Percentiles rank a stretch among this genome's conserved stretches.
phyloP scores from a whole-genome alignment of 805 yeast species.

The Sugiyamaella chiloensis region DNA sequence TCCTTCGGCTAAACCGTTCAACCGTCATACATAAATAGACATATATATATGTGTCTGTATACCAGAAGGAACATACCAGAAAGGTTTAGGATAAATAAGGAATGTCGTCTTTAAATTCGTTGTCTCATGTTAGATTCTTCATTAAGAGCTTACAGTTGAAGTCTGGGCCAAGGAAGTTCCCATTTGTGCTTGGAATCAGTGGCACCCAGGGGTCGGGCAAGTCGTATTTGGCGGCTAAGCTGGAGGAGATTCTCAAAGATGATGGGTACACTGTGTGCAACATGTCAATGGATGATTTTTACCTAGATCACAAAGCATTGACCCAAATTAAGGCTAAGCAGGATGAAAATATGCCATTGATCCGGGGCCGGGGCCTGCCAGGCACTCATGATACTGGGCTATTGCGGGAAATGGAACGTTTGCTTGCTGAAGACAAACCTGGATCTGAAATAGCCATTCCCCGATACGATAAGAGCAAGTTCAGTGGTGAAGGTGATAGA shows the following conservation, averaged over 20 bases:
- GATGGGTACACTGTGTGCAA: slow-evolving; percentile 35
- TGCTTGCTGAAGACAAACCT: slow-evolving; percentile 30
- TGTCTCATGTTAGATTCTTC: background rate
- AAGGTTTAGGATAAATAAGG: too few relatives aligned
- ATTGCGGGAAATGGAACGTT: slow-evolving; percentile 35
- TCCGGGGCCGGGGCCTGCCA: slow-evolving; percentile 68
- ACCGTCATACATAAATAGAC: too few relatives aligned
- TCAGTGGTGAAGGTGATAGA: slow-evolving; percentile 79
- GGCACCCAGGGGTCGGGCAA: slow-evolving; percentile 41
- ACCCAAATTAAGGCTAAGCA: background rate
- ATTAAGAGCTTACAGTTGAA: background rate
- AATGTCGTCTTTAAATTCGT: background rate
- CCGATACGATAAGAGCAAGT: slow-evolving; percentile 70
- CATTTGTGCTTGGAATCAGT: slow-evolving; percentile 31
- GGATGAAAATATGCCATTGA: background rate
- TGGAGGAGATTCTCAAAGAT: slow-evolving; percentile 29
- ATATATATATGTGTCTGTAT: too few relatives aligned
- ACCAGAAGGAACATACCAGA: too few relatives aligned
- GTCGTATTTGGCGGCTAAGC: slow-evolving; percentile 30
- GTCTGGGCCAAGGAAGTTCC: background rate
- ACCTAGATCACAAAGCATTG: slow-evolving; percentile 48
- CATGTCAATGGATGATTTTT: slow-evolving; percentile 83
- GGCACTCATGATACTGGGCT: slow-evolving; percentile 85
- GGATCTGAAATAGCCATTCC: slow-evolving; percentile 44
- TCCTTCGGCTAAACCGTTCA: too few relatives aligned